Base-by-base conservation (phyloP, 139 green algal species). In the Zygnema circumcarinatum region DNA sequence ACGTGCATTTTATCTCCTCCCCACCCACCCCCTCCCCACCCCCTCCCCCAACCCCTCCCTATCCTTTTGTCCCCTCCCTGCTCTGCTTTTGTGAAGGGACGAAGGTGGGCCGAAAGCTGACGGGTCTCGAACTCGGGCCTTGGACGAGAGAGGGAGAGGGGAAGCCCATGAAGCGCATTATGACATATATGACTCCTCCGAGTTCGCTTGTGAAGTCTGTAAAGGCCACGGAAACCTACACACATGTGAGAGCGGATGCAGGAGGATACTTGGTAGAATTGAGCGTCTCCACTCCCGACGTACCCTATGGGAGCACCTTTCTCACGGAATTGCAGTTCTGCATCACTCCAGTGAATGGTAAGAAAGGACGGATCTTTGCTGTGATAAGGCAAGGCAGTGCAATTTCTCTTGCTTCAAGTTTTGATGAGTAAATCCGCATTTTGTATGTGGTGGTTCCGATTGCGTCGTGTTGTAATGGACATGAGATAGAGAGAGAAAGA, bases 241-340 rank as follows among this genome's bases (percentile, higher is more conserved):
- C 25, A 2, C 83, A 89, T 53, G 78, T 35, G 2, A 52, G 76
- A 2, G 84, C 84, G 0, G 85, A 88, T 36, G 16, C n/a, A 21
- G 80, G 41, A 38, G 79, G 85, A 22, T 90, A 83, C 38, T 21
- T 90, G 38, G 79, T 90, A n/a, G 85, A 88, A n/a, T n/a, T 89
- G 16, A 53, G 29, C 29, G 79, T 88, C 56, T 41, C 85, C 1
- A 90, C 85, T 29, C 85, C 85, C 32, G 85, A 90, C 67, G 85
- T 88, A 38, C 85, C 85, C n/a, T 90, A 90, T 39, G 85, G 85
- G 22, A 74, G n/a, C 36, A 89, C 79, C 22, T 90, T 90, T 67
- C 76, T 78, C 22, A 88, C 85, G 1, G 29, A 83, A 1, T 36
- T 90, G 25, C 85, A 90, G 76, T 80, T 82, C 38, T 88, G 41